Evolutionary conservation across 306 rosid species (phyloP), one percentile per base, ranked within the genome.

Genomic region (Coriaria nepalensis): DNA sequence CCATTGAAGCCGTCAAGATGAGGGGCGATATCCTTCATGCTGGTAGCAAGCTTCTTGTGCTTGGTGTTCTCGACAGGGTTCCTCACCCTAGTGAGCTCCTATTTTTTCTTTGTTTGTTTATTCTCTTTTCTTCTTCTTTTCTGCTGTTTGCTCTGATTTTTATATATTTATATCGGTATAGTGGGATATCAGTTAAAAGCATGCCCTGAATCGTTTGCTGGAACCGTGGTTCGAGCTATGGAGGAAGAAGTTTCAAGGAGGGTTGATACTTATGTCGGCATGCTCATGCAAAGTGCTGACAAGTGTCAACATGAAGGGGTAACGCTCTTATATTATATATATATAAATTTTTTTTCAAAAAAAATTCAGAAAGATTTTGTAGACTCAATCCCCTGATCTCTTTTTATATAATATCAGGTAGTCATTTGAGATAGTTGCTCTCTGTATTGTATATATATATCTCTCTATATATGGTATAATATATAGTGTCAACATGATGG

Each of bases 181-280:
- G 95, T 85, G 93, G 95, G 93, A 41, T 81, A 64, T 67, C 80
- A 57, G 37, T 62, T 72, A 12, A 70, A 67, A 65, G 80, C 87
- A 50, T 62, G 58, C 45, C 63, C 73, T 0, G 84, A 85, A 13
- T 64, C 79, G 49, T 56, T 78, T 43, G 49, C 63, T 44, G 87
- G 76, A 51, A 76, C 75, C 0, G 73, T 71, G 60, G 50, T 51
- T 60, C 80, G 82, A 37, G 69, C 75, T 11, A 77, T 79, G 70
- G 87, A 85, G 70, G 92, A 81, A 45, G 82, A 80, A 76, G 93
- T 78, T 63, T 66, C 62, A 14, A 75, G 65, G 77, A 85, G 73
- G 80, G 69, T 76, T 59, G 83, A 78, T 43, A 55, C 55, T 9
- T 86, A 81, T 58, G 77, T 74, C 29, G 66, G 45, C 54, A 73